phyloP scores from a whole-genome alignment of 805 yeast species.

The Ogataea chonburiensis region DNA sequence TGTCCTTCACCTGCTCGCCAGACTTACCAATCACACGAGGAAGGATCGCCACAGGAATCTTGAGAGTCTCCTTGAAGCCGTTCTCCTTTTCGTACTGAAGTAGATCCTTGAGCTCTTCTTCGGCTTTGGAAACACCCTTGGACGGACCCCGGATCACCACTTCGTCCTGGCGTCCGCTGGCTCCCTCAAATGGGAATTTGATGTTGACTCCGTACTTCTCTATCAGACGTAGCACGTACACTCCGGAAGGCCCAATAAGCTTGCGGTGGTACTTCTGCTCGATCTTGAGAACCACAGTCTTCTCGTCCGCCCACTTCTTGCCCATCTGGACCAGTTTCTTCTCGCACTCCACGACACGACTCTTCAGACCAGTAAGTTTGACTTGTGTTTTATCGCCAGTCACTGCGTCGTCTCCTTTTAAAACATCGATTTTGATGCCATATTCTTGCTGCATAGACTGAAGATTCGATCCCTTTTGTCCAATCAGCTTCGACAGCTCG shows the following conservation, averaged over 20 bases:
- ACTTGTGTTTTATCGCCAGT: constrained; percentile 47
- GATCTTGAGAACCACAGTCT: constrained; percentile 58
- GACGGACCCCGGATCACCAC: constrained; percentile 85
- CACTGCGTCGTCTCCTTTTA: constrained; percentile 47
- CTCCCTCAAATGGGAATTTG: constrained; percentile 62
- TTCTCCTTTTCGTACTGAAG: constrained; percentile 85
- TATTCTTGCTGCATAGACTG: constrained; percentile 67
- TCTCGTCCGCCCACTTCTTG: constrained; percentile 82
- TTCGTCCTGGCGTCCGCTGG: constrained; percentile 53
- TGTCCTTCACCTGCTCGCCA: constrained; percentile 80
- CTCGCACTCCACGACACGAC: constrained; percentile 73
- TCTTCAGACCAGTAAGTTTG: constrained; percentile 71
- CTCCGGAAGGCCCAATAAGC: constrained; percentile 81
- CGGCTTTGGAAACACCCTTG: constrained; percentile 79
- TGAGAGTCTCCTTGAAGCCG: constrained; percentile 62
- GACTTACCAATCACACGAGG: constrained; percentile 85
- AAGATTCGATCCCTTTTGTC: constrained; percentile 80
- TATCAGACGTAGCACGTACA: constrained; percentile 78
- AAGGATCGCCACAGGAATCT: constrained; percentile 71
- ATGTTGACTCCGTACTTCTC: constrained; percentile 83
- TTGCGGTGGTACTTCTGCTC: constrained; percentile 78
- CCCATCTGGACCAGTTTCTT: constrained; percentile 55
- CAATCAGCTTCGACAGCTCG: constrained; percentile 78
- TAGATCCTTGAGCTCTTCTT: constrained; percentile 79
- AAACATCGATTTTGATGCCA: constrained; percentile 72